Evolutionary conservation across 306 rosid genomes (phyloP).

Genomic region (Cucumis melo): DNA sequence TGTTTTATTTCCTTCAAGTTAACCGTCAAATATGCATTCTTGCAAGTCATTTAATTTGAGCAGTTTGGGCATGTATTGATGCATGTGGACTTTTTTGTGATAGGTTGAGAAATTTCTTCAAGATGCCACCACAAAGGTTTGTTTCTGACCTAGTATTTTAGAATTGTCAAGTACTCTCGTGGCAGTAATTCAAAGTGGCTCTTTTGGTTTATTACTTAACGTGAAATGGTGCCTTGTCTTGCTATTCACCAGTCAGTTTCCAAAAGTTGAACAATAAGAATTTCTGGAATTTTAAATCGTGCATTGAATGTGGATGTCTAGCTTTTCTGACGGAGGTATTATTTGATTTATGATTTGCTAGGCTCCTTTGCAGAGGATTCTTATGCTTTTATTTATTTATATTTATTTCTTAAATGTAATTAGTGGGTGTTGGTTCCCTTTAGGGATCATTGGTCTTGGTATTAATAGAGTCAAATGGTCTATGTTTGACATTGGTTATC

Average conservation of each 20-base stretch:
- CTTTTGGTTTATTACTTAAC: not conserved
- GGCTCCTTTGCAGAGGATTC: not conserved
- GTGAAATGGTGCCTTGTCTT: not conserved
- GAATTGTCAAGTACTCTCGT: not conserved
- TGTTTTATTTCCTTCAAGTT: slow-evolving; percentile 4
- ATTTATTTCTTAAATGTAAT: not conserved
- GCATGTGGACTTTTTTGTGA: slow-evolving; percentile 17
- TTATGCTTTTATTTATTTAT: too few relatives aligned
- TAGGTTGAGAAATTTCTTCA: slow-evolving; percentile 74
- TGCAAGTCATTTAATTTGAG: not conserved
- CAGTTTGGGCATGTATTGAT: slow-evolving; percentile 4
- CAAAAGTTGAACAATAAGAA: not conserved
- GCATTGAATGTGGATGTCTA: not conserved
- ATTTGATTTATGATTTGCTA: not conserved
- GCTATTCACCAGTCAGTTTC: not conserved
- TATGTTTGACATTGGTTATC: not conserved
- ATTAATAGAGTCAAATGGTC: not conserved
- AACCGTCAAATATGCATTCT: not conserved
- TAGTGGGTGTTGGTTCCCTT: not conserved
- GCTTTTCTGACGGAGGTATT: not conserved
- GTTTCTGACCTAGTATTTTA: slow-evolving; percentile 20
- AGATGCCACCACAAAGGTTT: slow-evolving; percentile 87
- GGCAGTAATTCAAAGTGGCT: not conserved
- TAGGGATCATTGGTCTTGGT: not conserved
- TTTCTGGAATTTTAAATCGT: not conserved